Evolutionary conservation across 116 monocot species (phyloP).

Genomic region (Dioscorea cayenensis): DNA sequence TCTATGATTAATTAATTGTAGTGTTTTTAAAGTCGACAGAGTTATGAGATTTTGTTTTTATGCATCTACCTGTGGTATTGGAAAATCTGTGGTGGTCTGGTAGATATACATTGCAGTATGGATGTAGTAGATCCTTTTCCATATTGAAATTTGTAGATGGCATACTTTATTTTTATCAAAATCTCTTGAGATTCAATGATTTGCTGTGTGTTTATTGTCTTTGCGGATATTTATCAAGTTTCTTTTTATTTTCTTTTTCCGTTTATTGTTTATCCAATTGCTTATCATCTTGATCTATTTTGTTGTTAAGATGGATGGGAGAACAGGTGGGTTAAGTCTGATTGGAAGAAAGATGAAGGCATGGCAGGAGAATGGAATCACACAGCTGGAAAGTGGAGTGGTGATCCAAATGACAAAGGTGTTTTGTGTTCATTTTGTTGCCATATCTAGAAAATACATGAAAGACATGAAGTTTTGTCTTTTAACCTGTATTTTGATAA

Average conservation of each 20-base stretch:
- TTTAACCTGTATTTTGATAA: not conserved
- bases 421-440: not conserved
- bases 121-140: no score
- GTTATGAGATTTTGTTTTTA: not conserved
- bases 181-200: no score
- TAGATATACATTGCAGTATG: no score
- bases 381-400: conserved; percentile 69
- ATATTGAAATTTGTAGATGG: no score
- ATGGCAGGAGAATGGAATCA: conserved; percentile 72
- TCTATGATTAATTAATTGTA: not conserved
- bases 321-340: conserved; percentile 61
- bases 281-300: not conserved
- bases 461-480: not conserved
- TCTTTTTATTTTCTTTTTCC: not conserved
- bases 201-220: no score
- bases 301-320: conserved; percentile 59
- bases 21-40: not conserved
- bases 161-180: no score
- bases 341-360: conserved; percentile 77
- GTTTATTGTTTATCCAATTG: not conserved
- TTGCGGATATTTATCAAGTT: not conserved
- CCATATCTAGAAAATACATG: not conserved
- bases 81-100: not conserved
- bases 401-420: conserved; percentile 42
- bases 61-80: not conserved